A percentile compares a stretch with the other conserved stretches of the same genome.
These are phyloP conservation scores for Rhododendron simsii DNA, from an alignment of 148 eudicot genomes.

Conservation along the genomic window DNA sequence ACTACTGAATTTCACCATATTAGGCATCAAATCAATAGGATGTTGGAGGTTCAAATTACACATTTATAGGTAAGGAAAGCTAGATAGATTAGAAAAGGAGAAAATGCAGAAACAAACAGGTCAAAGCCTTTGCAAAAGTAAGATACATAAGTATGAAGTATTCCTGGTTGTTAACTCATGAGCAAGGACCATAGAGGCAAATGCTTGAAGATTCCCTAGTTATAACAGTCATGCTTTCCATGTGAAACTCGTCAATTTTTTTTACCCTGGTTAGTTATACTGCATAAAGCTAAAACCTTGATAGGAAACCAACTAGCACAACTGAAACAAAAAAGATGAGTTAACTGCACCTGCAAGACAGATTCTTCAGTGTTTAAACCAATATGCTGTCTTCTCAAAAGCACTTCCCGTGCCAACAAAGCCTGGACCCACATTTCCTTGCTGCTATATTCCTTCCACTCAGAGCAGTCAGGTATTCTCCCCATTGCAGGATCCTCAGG, in stretches of 20 bases:
- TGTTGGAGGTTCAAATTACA: not conserved
- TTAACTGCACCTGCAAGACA: constrained; percentile 38
- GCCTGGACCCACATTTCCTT: constrained; percentile 37
- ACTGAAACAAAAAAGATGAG: constrained; percentile 2
- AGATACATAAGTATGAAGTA: not conserved
- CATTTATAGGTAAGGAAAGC: not conserved
- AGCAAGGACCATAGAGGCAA: not conserved
- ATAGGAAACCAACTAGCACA: not conserved
- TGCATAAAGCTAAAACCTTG: constrained; percentile 7
- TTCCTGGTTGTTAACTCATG: not conserved
- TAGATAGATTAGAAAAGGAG: not conserved
- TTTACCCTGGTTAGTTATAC: not conserved
- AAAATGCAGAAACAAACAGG: not conserved
- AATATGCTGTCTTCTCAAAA: constrained; percentile 27
- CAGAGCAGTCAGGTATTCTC: constrained; percentile 27
- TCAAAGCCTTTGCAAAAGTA: not conserved
- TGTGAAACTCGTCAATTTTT: not conserved
- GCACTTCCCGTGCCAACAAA: constrained; percentile 54
- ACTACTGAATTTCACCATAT: not conserved
- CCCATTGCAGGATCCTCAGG: constrained; percentile 43
- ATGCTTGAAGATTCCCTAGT: not conserved
- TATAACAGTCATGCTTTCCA: not conserved
- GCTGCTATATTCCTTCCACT: constrained; percentile 30
- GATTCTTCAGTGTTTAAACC: constrained; percentile 26
- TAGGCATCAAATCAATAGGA: not conserved